Base-by-base conservation (phyloP, 108 stramenopile species). In the Nitzschia palea region DNA sequence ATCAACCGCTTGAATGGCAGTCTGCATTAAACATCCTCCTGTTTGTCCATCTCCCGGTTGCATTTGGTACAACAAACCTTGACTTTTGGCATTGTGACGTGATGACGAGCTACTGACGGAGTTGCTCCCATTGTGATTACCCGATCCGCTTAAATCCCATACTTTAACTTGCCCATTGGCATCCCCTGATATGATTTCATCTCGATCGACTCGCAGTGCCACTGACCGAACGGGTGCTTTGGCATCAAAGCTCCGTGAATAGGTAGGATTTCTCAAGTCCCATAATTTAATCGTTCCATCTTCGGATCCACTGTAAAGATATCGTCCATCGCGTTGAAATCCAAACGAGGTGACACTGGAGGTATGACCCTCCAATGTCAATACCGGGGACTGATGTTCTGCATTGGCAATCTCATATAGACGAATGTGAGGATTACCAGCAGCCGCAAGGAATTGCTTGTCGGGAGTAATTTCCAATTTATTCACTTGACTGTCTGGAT, bases 251-350 rank as follows among this genome's bases (percentile, higher is more conserved):
- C 89, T 96, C 0, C 96, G 73, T 35, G 96, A 90, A 66, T 74
- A 90, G 10, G 80, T 88, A 17, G 91, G 85, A 58, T 93, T 83
- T 28, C 97, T 79, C 52, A 97, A 65, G 69, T 99, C 98, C 94
- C 96, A 99, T 9, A 97, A 59, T 54, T 93, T 91, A 26, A 96
- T 84, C 9, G 88, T 91, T 2, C 88, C 89, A 69, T 94, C 93
- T 71, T 95, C 88, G 20, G 77, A 80, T 17, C 86, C 79, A 55
- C 86, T 90, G 65, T 93, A 98, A 70, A 98, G 73, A 78, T 89
- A 98, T 27, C 93, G 68, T n/a, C 92, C 87, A 60, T 98, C 95
- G 27, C 93, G 80, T 70, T 97, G 96, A 80, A 99, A 99, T 27
- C 98, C 98, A 54, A 98, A 75, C 44, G 89, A 91, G 18, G 95